phyloP scores from a whole-genome alignment of 257 asterid genomes.

The Asclepias syriaca region DNA sequence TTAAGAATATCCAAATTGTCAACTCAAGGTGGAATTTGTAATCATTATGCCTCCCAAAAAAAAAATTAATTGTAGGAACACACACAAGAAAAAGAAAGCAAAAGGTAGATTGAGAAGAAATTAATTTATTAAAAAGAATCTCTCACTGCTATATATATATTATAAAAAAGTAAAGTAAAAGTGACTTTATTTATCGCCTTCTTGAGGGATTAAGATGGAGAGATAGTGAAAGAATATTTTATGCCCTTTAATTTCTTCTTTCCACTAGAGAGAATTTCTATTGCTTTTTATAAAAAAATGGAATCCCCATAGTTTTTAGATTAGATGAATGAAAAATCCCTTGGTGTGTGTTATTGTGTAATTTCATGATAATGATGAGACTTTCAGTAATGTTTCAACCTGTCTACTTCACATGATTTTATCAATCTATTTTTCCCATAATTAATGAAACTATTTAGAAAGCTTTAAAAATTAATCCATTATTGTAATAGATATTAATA shows the following conservation, averaged over 20 bases:
- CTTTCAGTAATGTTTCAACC: slow-evolving; percentile 1
- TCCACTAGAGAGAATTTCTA: neutral
- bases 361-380: neutral
- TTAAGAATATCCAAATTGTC: slow-evolving; percentile 12
- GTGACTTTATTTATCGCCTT: slow-evolving; percentile 27
- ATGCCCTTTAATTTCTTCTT: neutral
- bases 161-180: slow-evolving; percentile 14
- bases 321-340: neutral
- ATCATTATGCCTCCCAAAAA: slow-evolving; percentile 47
- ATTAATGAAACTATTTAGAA: neutral
- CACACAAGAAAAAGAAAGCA: slow-evolving; percentile 11
- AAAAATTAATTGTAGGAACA: neutral
- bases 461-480: neutral
- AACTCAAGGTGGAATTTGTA: slow-evolving; percentile 43
- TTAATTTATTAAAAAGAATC: slow-evolving; percentile 24
- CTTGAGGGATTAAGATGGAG: slow-evolving; percentile 8
- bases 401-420: neutral
- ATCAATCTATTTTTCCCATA: neutral
- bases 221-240: slow-evolving; percentile 12
- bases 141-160: slow-evolving; percentile 20
- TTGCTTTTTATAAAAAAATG: neutral
- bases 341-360: too few species aligned
- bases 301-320: neutral
- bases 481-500: too few species aligned
- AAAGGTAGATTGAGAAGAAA: slow-evolving; percentile 18